Evolutionary conservation across 2,329 filamentous ascomycete species (phyloP), one percentile per base, ranked within the genome.

Genomic region (Exophiala spinifera): DNA sequence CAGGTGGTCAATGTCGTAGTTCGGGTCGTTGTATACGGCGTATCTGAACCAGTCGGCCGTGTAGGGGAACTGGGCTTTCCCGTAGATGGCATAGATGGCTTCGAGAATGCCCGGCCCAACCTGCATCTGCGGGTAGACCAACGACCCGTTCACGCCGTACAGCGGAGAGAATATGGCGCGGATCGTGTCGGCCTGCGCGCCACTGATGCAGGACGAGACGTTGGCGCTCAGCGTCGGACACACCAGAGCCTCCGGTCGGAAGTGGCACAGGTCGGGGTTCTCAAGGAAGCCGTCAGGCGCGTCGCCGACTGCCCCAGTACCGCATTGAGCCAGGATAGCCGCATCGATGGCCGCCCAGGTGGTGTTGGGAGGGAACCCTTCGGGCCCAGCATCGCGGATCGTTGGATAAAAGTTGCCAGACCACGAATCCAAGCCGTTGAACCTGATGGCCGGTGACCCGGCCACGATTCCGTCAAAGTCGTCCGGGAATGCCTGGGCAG

Each of bases 391-490:
- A 40, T 73, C 60, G 36, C 72, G 71, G 4, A 72, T 74, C 44
- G 73, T 66, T 8, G 69, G 59, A 49, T 72, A 72, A 61, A 77
- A 76, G 31, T 69, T 65, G 4, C 69, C 73, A 57, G 66, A 69
- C 75, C 73, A 78, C 3, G 71, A 72, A 15, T 70, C 61, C 14
- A 79, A 61, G 42, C 74, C 71, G 59, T 75, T 68, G 56, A 74
- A 74, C 60, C 74, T 71, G 46, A 74, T 62, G 17, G 73, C 74
- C 17, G 69, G 74, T 42, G 75, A 69, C 15, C 72, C 75, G 4
- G 72, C 69, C 20, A 78, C 70, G 47, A 78, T 73, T 34, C 76
- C 76, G 52, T 78, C 75, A 48, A 78, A 78, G 57, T 78, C 75
- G 13, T 72, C 64, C 1, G 75, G 76, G 56, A 70, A 78, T 43